Evolutionary conservation across 176 grass and related monocot species (phyloP).

Genomic region (Otatea glauca): DNA sequence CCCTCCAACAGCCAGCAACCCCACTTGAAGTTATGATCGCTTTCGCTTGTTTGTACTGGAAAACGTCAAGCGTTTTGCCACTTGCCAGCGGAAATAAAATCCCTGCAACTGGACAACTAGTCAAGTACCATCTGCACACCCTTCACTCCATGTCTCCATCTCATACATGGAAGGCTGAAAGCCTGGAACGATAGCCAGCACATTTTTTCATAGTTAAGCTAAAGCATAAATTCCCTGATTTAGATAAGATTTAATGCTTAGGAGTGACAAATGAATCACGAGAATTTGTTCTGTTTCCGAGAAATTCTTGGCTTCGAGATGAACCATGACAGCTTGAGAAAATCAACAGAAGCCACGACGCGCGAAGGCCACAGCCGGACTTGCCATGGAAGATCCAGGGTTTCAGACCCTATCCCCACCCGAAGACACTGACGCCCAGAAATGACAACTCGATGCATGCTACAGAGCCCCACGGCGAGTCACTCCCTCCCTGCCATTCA

Average conservation of each 20-base stretch:
- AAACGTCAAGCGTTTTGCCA: neutral
- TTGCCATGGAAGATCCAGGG: neutral
- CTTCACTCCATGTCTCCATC: too few species aligned
- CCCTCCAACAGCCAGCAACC: neutral
- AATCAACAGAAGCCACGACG: neutral
- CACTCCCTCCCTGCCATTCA: slow-evolving; percentile 15
- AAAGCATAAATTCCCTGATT: too few species aligned
- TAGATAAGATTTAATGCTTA: too few species aligned
- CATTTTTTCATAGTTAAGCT: too few species aligned
- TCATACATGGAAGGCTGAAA: too few species aligned
- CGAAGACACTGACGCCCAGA: neutral
- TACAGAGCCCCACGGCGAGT: neutral
- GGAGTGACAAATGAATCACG: neutral
- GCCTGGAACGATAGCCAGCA: neutral
- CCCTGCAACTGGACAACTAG: neutral
- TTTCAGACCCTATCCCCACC: too few species aligned
- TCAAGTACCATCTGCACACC: neutral
- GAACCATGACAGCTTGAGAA: neutral
- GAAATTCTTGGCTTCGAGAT: neutral
- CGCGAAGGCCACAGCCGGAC: neutral
- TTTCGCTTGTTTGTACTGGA: neutral
- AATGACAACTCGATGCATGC: slow-evolving; percentile 49
- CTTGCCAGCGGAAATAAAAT: neutral
- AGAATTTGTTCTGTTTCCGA: neutral
- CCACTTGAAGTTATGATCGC: too few species aligned